Base-by-base conservation (phyloP, 148 eudicot genomes). In the Tetragonia tetragonoides region DNA sequence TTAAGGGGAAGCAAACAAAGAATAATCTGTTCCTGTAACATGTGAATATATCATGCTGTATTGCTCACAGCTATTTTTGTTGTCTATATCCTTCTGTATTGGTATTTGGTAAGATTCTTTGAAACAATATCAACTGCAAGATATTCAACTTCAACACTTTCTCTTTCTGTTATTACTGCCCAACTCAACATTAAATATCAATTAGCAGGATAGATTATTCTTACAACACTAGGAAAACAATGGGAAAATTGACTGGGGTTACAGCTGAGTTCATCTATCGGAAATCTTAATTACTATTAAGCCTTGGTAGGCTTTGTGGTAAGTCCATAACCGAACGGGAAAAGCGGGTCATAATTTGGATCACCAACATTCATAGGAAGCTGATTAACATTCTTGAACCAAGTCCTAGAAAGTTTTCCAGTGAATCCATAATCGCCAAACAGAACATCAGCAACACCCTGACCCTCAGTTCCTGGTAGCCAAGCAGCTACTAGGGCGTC, bases 301-400 rank as follows among this genome's bases (percentile, higher is more conserved):
- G 1, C 72, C 81, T 81, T 84, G 39, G 42, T 54, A 70, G 88
- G 83, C 72, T 83, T 18, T 10, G 88, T 85, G 17, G 95, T 84
- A 44, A 88, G 85, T 47, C 91, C 91, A n/a, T 86, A 88, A 28
- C 89, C 91, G 34, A 84, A 86, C 10, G 87, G 89, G 54, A 84
- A 88, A 70, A 88, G 87, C 6, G 91, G 91, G 66, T 88, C 91
- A 49, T 88, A 88, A 63, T 86, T 82, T 38, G 62, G 74, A 67
- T 88, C 91, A 47, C 89, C 91, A 11, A 86, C 86, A 66, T 88
- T 88, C 89, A 88, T 88, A 5, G 91, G 91, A 7, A 88, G 76
- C 51, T 88, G 89, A 74, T 83, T 78, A 71, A 85, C 87, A 16
- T 73, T 84, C 79, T 79, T 88, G 73, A 88, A 88, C 91, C 91